Evolutionary conservation across 1,284 basidiomycete species (phyloP).

Genomic region (Tilletiopsis washingtonensis): DNA sequence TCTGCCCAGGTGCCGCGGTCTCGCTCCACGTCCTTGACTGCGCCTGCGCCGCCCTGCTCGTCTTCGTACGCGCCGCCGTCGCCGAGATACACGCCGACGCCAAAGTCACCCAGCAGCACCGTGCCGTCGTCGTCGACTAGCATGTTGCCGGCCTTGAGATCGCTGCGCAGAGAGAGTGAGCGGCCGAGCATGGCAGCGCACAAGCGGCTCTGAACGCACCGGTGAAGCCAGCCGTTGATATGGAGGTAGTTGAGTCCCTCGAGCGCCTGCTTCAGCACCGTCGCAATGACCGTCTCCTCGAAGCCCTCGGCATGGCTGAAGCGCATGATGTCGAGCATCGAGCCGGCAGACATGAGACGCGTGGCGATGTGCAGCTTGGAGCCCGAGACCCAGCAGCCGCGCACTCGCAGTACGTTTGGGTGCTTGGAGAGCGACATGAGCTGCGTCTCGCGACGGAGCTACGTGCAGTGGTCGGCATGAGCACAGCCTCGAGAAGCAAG

Average conservation of each 20-base stretch:
- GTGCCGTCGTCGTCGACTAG: slow-evolving; percentile 60
- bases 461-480: no score
- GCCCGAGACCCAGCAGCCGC: slow-evolving; percentile 77
- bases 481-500: no score
- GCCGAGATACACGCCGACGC: slow-evolving; percentile 70
- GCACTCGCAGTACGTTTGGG: slow-evolving; percentile 78
- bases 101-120: slow-evolving; percentile 77
- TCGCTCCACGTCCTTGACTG: not conserved
- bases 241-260: slow-evolving; percentile 81
- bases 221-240: slow-evolving; percentile 75
- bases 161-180: slow-evolving; percentile 50
- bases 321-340: slow-evolving; percentile 74
- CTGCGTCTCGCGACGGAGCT: slow-evolving; percentile 66
- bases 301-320: slow-evolving; percentile 77
- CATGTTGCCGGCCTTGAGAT: slow-evolving; percentile 80
- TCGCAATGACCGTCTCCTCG: slow-evolving; percentile 74
- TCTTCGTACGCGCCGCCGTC: slow-evolving; percentile 47
- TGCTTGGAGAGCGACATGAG: slow-evolving; percentile 90
- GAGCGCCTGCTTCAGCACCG: slow-evolving; percentile 71
- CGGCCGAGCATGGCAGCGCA: no score
- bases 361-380: slow-evolving; percentile 76
- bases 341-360: slow-evolving; percentile 79
- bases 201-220: slow-evolving; percentile 3
- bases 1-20: slow-evolving; percentile 33
- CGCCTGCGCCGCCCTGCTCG: not conserved